Evolutionary conservation across 2,329 filamentous ascomycete genomes (phyloP).

Genomic region (Trichoderma sp.): DNA sequence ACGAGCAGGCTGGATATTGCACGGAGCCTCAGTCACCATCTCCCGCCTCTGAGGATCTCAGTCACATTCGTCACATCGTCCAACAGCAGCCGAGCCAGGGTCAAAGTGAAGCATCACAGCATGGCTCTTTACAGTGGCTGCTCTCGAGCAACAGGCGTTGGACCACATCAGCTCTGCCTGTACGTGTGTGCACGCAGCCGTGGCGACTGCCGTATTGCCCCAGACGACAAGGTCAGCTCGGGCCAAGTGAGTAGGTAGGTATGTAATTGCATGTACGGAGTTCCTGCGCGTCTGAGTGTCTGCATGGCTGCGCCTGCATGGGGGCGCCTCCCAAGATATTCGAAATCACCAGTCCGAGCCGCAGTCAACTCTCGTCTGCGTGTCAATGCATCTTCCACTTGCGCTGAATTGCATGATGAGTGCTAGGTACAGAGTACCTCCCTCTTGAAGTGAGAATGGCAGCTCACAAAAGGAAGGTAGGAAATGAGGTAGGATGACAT

Average conservation of each 20-base stretch:
- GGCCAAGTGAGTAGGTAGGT: background rate
- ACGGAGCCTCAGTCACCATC: background rate
- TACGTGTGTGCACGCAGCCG: background rate
- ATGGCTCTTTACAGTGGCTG: background rate
- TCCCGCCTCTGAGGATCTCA: background rate
- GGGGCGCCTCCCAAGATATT: background rate
- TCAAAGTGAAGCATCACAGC: background rate
- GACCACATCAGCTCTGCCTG: background rate
- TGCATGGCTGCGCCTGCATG: constrained; percentile 4
- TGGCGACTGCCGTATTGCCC: constrained; percentile 19
- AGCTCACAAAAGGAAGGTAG: no score
- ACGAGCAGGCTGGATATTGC: background rate
- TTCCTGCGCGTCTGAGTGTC: background rate
- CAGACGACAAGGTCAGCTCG: constrained; percentile 10
- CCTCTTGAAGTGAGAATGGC: background rate
- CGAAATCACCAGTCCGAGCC: background rate
- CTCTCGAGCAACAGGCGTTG: background rate
- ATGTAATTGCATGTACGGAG: background rate
- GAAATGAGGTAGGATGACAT: no score
- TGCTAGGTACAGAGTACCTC: background rate
- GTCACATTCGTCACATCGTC: background rate
- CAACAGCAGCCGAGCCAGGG: background rate
- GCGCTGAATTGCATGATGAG: background rate
- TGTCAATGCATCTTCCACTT: background rate
- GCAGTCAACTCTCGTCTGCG: background rate